Evolutionary conservation across 2,329 filamentous ascomycete genomes (phyloP).

Genomic region (Tolypocladium tropicale): DNA sequence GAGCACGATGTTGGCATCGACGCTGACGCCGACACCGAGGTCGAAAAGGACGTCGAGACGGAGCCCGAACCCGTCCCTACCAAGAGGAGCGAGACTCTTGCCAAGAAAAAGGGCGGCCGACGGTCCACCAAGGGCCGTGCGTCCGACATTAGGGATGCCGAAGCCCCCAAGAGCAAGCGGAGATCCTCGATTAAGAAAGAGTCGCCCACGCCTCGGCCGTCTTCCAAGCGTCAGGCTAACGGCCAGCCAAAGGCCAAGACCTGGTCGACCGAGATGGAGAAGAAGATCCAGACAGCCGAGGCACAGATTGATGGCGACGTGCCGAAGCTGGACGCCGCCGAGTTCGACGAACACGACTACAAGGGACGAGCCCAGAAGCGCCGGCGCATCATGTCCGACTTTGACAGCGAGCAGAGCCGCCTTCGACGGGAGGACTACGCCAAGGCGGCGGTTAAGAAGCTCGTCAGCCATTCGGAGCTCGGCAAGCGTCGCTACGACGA

Average conservation of each 20-base stretch:
- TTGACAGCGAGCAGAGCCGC: constrained; percentile 56
- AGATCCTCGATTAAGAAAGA: constrained; percentile 41
- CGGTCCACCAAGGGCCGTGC: constrained; percentile 38
- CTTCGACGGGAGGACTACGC: constrained; percentile 50
- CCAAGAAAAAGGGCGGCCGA: constrained; percentile 20
- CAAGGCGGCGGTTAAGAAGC: constrained; percentile 46
- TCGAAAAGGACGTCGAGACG: constrained; percentile 24
- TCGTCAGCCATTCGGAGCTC: constrained; percentile 57
- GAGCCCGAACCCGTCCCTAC: constrained; percentile 17
- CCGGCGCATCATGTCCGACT: constrained; percentile 51
- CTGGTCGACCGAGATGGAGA: constrained; percentile 43
- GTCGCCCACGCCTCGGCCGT: constrained; percentile 35
- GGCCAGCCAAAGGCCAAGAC: constrained; percentile 54
- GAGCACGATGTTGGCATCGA: constrained; percentile 7
- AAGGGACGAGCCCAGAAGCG: constrained; percentile 56
- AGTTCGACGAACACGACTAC: constrained; percentile 36
- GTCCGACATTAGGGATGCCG: constrained; percentile 39
- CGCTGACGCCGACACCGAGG: constrained; percentile 20
- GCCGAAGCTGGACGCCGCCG: constrained; percentile 29
- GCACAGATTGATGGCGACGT: constrained; percentile 36
- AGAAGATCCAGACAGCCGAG: constrained; percentile 27
- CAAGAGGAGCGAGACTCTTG: constrained; percentile 14
- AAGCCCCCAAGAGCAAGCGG: constrained; percentile 37
- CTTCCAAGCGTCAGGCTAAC: constrained; percentile 50
- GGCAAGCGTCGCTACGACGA: constrained; percentile 70